Conservation (phyloP, 1,139 yeast species). For the Diutina sp. region DNA sequence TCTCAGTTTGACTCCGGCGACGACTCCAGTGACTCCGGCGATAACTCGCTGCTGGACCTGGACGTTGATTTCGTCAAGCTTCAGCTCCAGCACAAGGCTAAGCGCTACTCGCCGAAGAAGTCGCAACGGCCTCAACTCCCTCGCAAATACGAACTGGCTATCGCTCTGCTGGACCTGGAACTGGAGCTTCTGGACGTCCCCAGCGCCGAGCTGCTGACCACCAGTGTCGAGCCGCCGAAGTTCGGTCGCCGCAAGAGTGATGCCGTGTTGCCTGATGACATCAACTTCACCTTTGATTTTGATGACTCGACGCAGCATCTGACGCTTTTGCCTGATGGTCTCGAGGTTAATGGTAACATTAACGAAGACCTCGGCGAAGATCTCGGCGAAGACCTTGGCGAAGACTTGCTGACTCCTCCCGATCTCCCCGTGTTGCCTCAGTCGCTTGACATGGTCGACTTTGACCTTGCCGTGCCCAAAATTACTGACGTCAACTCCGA, state of each 20-base stretch:
- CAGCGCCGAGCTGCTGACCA: constrained; percentile 5
- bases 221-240: constrained; percentile 5
- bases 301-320: constrained; percentile 15
- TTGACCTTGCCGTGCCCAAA: constrained; percentile 32
- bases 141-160: neutral
- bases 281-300: constrained; percentile 48
- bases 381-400: constrained; percentile 36
- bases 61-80: constrained; percentile 60
- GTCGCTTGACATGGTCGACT: constrained; percentile 8
- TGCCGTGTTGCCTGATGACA: constrained; percentile 33
- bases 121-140: neutral
- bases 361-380: constrained; percentile 37
- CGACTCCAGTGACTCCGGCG: constrained; percentile 12
- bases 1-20: constrained; percentile 11
- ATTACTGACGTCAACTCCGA: constrained; percentile 43
- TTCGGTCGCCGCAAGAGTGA: constrained; percentile 20
- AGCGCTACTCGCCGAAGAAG: constrained; percentile 5
- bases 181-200: neutral
- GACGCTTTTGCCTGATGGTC: neutral
- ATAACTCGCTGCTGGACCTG: constrained; percentile 25
- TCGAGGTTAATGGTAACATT: constrained; percentile 8
- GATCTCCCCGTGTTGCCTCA: neutral
- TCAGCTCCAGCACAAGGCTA: constrained; percentile 53
- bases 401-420: constrained; percentile 1
- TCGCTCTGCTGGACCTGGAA: neutral